phyloP scores from a whole-genome alignment of 495 filamentous ascomycete species.

The Talaromyces adpressus region DNA sequence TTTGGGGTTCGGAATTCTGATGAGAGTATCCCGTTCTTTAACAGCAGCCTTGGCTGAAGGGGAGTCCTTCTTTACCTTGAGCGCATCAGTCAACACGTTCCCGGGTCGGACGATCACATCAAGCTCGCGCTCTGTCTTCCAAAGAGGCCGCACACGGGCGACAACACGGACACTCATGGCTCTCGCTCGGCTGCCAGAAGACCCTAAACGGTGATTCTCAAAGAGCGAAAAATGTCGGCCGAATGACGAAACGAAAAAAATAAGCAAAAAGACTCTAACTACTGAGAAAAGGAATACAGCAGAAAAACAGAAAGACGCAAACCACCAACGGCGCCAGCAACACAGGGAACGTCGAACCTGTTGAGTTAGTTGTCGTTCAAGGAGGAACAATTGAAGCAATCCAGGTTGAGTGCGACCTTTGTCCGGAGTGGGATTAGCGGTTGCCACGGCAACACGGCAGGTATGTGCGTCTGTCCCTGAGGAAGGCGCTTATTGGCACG shows the following conservation, averaged over 20 bases:
- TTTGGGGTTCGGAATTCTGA: slow-evolving; percentile 92
- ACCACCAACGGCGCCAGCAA: slow-evolving; percentile 8
- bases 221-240: slow-evolving; percentile 8
- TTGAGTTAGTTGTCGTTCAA: slow-evolving; percentile 12
- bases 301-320: slow-evolving; percentile 10
- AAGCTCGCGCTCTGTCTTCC: slow-evolving; percentile 71
- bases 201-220: too few species aligned
- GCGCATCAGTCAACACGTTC: slow-evolving; percentile 14
- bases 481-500: too few species aligned
- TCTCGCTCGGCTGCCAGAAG: too few species aligned
- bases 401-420: neutral
- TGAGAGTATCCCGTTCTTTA: slow-evolving; percentile 54
- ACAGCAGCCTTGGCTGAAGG: slow-evolving; percentile 36
- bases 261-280: neutral
- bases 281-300: slow-evolving; percentile 5
- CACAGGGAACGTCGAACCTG: slow-evolving; percentile 17
- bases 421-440: slow-evolving; percentile 3
- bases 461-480: neutral
- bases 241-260: neutral
- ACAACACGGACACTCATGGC: slow-evolving; percentile 72
- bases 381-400: neutral
- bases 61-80: slow-evolving; percentile 22
- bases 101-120: slow-evolving; percentile 74
- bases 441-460: slow-evolving; percentile 11
- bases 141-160: slow-evolving; percentile 79